Conservation (phyloP, 768 basidiomycete genomes). For the Ephemerocybe angulata region DNA sequence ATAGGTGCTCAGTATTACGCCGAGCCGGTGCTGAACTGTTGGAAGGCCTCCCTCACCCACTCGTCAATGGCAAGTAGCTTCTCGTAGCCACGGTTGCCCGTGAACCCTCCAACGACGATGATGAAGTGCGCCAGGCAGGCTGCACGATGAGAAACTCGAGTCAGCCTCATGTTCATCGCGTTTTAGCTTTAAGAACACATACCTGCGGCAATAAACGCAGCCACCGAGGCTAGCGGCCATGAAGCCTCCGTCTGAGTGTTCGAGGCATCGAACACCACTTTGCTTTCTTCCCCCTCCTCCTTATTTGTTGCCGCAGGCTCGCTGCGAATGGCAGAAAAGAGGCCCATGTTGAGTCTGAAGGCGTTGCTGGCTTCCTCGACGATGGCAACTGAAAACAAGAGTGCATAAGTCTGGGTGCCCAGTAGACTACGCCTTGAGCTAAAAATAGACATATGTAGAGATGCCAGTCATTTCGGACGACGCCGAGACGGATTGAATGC, state of each 20-base stretch:
- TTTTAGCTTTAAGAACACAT: slow-evolving; percentile 8
- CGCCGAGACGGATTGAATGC: no score
- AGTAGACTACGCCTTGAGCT: no score
- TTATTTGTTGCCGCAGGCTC: no score
- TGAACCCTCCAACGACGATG: slow-evolving; percentile 44
- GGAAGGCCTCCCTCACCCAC: slow-evolving; percentile 26
- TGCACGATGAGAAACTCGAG: slow-evolving; percentile 22
- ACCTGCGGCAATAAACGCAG: slow-evolving; percentile 34
- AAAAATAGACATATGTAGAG: no score
- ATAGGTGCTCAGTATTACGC: no score
- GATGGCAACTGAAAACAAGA: slow-evolving; percentile 33
- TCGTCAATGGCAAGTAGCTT: slow-evolving; percentile 40
- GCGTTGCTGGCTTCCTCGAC: slow-evolving; percentile 47
- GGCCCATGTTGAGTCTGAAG: slow-evolving; percentile 44
- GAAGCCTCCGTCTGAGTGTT: slow-evolving; percentile 15
- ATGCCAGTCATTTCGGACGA: no score
- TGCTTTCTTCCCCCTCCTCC: slow-evolving; percentile 3
- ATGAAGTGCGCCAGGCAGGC: slow-evolving; percentile 49
- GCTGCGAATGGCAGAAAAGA: slow-evolving; percentile 38
- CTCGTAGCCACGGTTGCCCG: slow-evolving; percentile 42
- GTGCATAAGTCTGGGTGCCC: no score
- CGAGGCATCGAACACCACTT: neutral
- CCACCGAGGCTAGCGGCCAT: slow-evolving; percentile 32
- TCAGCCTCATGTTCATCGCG: slow-evolving; percentile 4
- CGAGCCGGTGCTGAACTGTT: neutral